Percentiles rank a stretch among this genome's conserved stretches.
phyloP scores from a whole-genome alignment of 2,329 filamentous ascomycete genomes.

The Neopestalotiopsis clavispora region DNA sequence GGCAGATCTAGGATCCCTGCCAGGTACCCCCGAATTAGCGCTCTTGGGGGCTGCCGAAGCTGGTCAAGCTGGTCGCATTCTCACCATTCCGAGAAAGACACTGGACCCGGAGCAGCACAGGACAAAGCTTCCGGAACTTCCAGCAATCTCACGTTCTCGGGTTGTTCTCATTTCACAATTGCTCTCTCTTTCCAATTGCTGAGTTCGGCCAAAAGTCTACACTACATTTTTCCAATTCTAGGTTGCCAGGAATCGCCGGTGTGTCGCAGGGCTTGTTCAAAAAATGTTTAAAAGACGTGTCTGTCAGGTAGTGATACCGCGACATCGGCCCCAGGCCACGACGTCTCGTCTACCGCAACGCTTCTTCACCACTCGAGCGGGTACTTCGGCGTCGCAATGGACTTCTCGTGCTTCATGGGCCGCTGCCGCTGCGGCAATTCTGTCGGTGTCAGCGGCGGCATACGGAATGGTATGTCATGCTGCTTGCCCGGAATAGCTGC shows the following conservation, averaged over 20 bases:
- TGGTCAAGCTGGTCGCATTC: not conserved
- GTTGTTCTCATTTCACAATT: not conserved
- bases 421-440: slow-evolving; percentile 9
- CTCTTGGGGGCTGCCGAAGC: not conserved
- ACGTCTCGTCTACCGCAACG: slow-evolving; percentile 4
- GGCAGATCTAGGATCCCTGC: not conserved
- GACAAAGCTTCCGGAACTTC: not conserved
- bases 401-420: slow-evolving; percentile 5
- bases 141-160: not conserved
- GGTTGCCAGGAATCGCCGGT: not conserved
- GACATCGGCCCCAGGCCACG: slow-evolving; percentile 6
- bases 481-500: not conserved
- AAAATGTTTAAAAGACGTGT: slow-evolving; percentile 17
- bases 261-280: not conserved
- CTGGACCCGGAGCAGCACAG: not conserved
- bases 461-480: slow-evolving; percentile 17
- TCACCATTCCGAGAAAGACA: not conserved
- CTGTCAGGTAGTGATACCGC: slow-evolving; percentile 10
- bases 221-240: not conserved
- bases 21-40: not conserved
- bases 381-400: slow-evolving; percentile 1
- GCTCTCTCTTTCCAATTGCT: not conserved
- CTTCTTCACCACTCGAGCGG: slow-evolving; percentile 8
- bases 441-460: slow-evolving; percentile 15
- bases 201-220: not conserved